Evolutionary conservation across 257 asterid species (phyloP).

Genomic region (Capsicum baccatum): DNA sequence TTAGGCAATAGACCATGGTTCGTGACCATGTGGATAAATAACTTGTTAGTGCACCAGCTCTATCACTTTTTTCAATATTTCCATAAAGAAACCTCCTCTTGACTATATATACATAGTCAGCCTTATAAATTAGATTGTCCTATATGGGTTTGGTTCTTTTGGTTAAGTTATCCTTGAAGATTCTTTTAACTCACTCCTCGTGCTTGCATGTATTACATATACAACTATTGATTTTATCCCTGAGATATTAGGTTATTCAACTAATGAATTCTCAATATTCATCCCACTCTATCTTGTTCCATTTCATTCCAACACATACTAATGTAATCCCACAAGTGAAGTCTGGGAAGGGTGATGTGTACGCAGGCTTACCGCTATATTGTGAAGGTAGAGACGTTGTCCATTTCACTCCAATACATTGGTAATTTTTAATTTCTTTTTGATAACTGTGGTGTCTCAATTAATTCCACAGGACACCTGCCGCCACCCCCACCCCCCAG

Average conservation of each 20-base stretch:
- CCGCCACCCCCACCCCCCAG: too few relatives aligned
- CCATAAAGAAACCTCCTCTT: background rate
- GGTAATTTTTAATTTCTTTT: background rate
- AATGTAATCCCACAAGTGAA: too few relatives aligned
- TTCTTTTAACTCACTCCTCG: background rate
- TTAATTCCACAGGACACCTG: too few relatives aligned
- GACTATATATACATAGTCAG: background rate
- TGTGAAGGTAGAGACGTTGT: too few relatives aligned
- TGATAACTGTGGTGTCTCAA: too few relatives aligned
- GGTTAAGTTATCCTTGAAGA: background rate
- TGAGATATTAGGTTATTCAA: too few relatives aligned
- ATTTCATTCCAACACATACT: background rate
- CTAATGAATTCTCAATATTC: background rate
- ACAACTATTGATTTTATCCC: background rate
- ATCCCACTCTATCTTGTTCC: background rate
- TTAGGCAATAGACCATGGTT: background rate
- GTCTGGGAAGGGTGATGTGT: too few relatives aligned
- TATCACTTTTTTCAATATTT: slow-evolving; percentile 16
- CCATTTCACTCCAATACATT: background rate
- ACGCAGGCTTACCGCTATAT: too few relatives aligned
- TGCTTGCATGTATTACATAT: background rate
- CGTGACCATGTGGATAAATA: background rate
- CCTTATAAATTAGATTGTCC: background rate
- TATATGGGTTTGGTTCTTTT: background rate
- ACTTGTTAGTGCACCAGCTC: slow-evolving; percentile 19